Percentiles rank a stretch among this genome's conserved stretches.
phyloP scores from a whole-genome alignment of 371 early-diverging fungal species.

The Rhizopus delemar region DNA sequence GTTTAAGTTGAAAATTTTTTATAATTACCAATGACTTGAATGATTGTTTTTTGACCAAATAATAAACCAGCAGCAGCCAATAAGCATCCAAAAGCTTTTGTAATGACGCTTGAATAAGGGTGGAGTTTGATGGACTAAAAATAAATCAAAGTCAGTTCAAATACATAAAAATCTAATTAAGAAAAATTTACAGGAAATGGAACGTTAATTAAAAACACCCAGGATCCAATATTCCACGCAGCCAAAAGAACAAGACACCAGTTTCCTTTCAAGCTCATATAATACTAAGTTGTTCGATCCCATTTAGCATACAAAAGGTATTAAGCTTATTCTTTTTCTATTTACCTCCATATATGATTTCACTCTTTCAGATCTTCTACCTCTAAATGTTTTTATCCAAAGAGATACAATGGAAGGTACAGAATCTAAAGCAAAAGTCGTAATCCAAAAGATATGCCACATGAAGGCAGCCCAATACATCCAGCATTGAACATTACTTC shows the following conservation, averaged over 20 bases:
- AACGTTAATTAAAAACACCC: slow-evolving; percentile 42
- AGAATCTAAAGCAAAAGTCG: slow-evolving; percentile 23
- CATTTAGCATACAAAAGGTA: not conserved
- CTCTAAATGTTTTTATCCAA: slow-evolving; percentile 24
- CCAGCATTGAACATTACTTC: slow-evolving; percentile 36
- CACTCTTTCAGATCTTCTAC: slow-evolving; percentile 28
- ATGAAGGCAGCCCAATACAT: slow-evolving; percentile 39
- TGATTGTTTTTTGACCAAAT: slow-evolving; percentile 43
- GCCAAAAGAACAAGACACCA: slow-evolving; percentile 37
- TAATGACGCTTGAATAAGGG: slow-evolving; percentile 39
- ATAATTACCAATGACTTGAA: slow-evolving; percentile 48
- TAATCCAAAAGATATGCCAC: slow-evolving; percentile 35
- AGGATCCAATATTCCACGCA: slow-evolving; percentile 49
- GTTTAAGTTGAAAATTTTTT: not conserved
- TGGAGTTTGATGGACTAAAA: slow-evolving; percentile 45
- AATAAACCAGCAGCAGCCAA: slow-evolving; percentile 40
- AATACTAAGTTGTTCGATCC: slow-evolving; percentile 32
- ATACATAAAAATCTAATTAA: not conserved
- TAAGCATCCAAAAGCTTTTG: slow-evolving; percentile 41
- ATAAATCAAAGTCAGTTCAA: slow-evolving; percentile 4
- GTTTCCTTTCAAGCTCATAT: slow-evolving; percentile 46
- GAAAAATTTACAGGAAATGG: slow-evolving; percentile 34
- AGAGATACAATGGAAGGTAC: slow-evolving; percentile 29
- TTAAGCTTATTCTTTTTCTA: not conserved
- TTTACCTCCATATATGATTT: slow-evolving; percentile 37